A percentile compares a stretch with the other conserved stretches of the same genome.
phyloP scores from a whole-genome alignment of 192 early-diverging fungal species.

The Jimgerdemannia flammicorona region DNA sequence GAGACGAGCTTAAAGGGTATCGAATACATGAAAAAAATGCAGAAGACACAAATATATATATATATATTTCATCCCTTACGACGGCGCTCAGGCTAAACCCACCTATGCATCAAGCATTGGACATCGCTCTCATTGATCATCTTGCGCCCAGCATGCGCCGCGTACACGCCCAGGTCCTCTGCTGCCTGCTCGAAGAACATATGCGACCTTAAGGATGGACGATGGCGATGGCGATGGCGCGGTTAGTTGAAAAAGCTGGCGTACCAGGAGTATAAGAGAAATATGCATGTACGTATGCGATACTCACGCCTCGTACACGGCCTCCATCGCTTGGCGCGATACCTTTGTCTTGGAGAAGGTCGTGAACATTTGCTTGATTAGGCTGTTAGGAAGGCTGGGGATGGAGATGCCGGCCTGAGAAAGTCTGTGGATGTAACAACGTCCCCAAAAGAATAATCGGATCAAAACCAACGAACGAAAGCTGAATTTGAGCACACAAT shows the following conservation, averaged over 20 bases:
- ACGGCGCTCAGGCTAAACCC: neutral
- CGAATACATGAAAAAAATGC: neutral
- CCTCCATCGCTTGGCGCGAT: slow-evolving; percentile 32
- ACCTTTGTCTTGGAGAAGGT: slow-evolving; percentile 29
- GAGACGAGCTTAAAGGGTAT: neutral
- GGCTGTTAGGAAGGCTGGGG: slow-evolving; percentile 24
- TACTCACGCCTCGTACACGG: slow-evolving; percentile 35
- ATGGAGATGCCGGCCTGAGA: slow-evolving; percentile 24
- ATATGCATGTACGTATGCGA: too few relatives aligned
- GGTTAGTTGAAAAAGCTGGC: too few relatives aligned
- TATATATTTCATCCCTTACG: neutral
- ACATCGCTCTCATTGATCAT: slow-evolving; percentile 36
- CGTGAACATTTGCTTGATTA: slow-evolving; percentile 27
- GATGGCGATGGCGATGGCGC: neutral
- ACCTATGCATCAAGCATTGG: slow-evolving; percentile 34
- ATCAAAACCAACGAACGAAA: too few relatives aligned
- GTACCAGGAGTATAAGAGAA: too few relatives aligned
- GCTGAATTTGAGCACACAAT: too few relatives aligned
- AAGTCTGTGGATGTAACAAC: slow-evolving; percentile 1
- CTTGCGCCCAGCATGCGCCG: slow-evolving; percentile 29
- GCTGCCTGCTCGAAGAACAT: slow-evolving; percentile 34
- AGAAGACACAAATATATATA: neutral
- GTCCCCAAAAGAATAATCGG: too few relatives aligned
- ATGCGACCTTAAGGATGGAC: slow-evolving; percentile 19
- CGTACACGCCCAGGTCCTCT: slow-evolving; percentile 34